Evolutionary conservation across 2,329 filamentous ascomycete genomes (phyloP), one percentile per base, ranked within the genome.

Genomic region (Plenodomus lindquistii): DNA sequence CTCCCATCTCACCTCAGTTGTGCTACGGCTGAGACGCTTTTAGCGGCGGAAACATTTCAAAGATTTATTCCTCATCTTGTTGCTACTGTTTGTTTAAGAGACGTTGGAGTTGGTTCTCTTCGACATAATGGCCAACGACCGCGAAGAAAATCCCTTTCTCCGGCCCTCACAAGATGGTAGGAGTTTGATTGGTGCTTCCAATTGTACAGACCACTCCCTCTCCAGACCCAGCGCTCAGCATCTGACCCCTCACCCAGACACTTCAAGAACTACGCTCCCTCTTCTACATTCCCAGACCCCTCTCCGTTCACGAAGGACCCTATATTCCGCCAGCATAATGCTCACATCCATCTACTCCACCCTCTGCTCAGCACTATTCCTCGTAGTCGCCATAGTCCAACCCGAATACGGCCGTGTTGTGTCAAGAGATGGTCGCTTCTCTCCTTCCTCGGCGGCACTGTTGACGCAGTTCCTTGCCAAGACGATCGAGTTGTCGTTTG

Each of bases 401-500:
- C 85, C 85, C 0, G 72, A 80, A 50, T 89, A 82, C 70, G 83
- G 84, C 7, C 38, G 40, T 18, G 66, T 60, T 2, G 82, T 89
- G 35, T 75, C 76, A 17, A 76, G 74, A 4, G 71, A 76, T 10
- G 75, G 77, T 5, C 57, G 63, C 0, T 55, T 90, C 10, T 72
- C 75, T 0, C 83, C 84, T 0, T 79, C 84, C 0, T 85, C 82
- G 0, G 87, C 87, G 0, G 84, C 82, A 0, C 71, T 87, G 3
- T 56, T 91, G 1, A 82, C 81, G 21, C 80, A 86, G 0, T 70
- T 88, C 2, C 73, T 89, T 17, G 85, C 88, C 11, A 91, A 90
- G 67, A 83, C 85, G 0, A 87, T 91, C 40, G 88, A 91, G 70
- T 65, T 91, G 58, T 82, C 85, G 0, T 91, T 90, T 60, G 86